Conservation (phyloP, 345 rosid species). For the Populus deltoides region DNA sequence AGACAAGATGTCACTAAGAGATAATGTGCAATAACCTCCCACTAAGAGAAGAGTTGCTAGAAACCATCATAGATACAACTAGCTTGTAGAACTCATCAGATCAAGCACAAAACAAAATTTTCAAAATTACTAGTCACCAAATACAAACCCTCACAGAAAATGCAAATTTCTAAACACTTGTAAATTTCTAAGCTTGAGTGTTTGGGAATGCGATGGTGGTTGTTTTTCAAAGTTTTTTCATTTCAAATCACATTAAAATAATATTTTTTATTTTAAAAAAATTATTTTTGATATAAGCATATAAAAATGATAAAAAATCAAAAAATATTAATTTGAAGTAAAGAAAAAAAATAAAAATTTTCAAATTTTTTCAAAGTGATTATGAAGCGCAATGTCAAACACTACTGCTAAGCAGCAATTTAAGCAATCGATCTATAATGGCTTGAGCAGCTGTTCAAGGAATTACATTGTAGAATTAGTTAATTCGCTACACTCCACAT, state of each 20-base stretch:
- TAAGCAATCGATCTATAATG: not conserved
- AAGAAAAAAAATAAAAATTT: too few species aligned
- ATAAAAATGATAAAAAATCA: too few species aligned
- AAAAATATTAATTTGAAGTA: too few species aligned
- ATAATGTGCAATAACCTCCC: not conserved
- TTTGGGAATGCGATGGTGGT: too few species aligned
- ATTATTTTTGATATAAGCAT: too few species aligned
- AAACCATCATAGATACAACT: not conserved
- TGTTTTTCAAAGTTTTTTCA: too few species aligned
- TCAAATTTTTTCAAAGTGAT: too few species aligned
- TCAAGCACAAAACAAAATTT: not conserved
- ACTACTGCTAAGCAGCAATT: too few species aligned
- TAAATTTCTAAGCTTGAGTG: not conserved
- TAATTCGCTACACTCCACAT: too few species aligned
- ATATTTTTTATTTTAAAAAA: too few species aligned
- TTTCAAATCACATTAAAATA: too few species aligned
- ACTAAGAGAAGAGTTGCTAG: not conserved
- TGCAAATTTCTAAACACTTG: not conserved
- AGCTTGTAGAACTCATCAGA: not conserved
- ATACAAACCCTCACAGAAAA: not conserved
- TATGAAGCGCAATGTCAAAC: too few species aligned
- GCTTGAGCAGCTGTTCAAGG: not conserved
- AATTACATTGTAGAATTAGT: not conserved
- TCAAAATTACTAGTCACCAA: not conserved
- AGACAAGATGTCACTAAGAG: not conserved